Evolutionary conservation across 768 basidiomycete genomes (phyloP), one percentile per base, ranked within the genome.

Genomic region (Antrodiella citrinella): DNA sequence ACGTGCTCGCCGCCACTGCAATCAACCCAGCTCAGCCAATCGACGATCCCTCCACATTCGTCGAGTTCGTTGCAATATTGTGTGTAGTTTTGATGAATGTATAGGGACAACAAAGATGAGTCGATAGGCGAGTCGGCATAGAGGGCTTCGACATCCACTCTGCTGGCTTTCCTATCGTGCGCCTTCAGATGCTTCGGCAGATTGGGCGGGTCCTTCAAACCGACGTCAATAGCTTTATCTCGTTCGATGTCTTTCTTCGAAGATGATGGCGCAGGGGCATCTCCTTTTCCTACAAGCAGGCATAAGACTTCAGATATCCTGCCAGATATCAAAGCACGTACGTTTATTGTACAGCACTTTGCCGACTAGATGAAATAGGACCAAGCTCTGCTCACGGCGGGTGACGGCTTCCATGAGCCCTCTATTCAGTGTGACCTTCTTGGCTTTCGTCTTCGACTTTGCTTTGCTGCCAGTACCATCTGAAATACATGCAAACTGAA

Each of bases 321-420:
- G 41, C 21, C 12, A 50, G 44, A 19, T 18, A n/a, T n/a, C n/a
- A n/a, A 7, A 23, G 19, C 13, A 66, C 80, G 49, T 41, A 96
- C 96, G 81, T 67, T 98, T 99, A 65, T 95, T 97, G 63, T 96
- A 98, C 44, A 98, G 65, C 1, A 98, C 78, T 68, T 90, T 95
- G 13, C 96, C 96, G 45, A 99, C 71, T 15, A 97, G 67, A 67
- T 97, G 96, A 62, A 99, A 99, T 46, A 99, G 68, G 9, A 80
- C 81, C 13, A 99, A 69, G 52, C 82, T 88, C 59, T 91, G 86
- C 60, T 99, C 96, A 48, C 91, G 72, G 51, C 84, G 70, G 19
- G 91, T 89, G 0, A 92, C 75, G 0, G 82, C 78, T 58, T 91
- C 86, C 55, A 96, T 62, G 13, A 84, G 65, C 3, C 69, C 65